Base-by-base conservation (phyloP, 768 basidiomycete genomes). In the Strobilomyces dryophilus region DNA sequence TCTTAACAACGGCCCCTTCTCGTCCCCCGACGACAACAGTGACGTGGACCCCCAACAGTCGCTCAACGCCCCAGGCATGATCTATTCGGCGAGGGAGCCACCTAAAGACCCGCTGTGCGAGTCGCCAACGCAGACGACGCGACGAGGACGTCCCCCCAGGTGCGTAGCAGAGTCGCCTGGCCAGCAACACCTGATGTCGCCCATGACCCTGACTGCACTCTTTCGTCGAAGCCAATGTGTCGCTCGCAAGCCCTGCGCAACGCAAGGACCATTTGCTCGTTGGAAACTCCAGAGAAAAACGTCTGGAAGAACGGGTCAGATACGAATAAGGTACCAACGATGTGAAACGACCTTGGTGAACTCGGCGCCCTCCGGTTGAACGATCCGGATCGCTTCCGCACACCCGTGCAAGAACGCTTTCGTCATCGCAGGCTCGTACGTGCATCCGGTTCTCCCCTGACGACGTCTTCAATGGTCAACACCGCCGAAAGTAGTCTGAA, bases 371-470 rank as follows among this genome's bases (percentile, higher is more conserved):
- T 89, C 82, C 2, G 85, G 85, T 71, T 94, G 93, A 1, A 95
- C 88, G 0, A 89, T 88, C 18, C 93, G 73, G 58, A 98, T 95
- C 0, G 95, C 91, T 72, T 99, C 95, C 4, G 95, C 98, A 15
- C 95, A 78, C 8, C 95, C 95, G 66, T 98, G 95, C 61, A 95
- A 72, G 72, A 92, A 98, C 6, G 87, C 76, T 72, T 99, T 99
- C 41, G 92, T 98, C 95, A 98, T 99, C 21, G 95, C 95, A 1
- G 95, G 94, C 66, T 98, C 95, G 67, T 99, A 99, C 3, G 89
- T 91, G 70, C 92, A 95, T 66, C 98, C 95, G 47, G 88, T 87
- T 17, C 92, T 80, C 11, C 92, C n/a, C 87, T 37, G 20, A 17
- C 1, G 20, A 18, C 2, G 5, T 4, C 18, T 17, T 7, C 32